Conservation (phyloP, 2,329 filamentous ascomycete species). For the Rhynchosporium secalis region DNA sequence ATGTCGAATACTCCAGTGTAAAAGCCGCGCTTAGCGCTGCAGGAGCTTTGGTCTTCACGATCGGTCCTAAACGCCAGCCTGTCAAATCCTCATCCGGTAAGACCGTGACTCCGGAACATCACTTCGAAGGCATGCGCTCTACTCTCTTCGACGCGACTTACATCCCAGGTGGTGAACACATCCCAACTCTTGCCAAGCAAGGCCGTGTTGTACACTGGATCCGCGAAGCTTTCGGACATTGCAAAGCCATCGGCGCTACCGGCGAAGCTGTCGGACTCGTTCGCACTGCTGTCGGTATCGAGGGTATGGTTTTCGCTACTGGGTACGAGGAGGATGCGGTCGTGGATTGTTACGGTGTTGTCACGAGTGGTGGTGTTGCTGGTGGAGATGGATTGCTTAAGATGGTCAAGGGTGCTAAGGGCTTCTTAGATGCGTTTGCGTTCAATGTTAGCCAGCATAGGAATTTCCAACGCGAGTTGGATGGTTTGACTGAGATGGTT, state of each 20-base stretch:
- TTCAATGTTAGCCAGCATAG: conserved; percentile 70
- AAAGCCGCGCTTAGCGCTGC: conserved; percentile 62
- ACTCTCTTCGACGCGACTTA: conserved; percentile 82
- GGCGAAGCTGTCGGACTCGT: conserved; percentile 71
- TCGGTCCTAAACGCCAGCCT: conserved; percentile 65
- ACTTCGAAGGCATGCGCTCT: conserved; percentile 76
- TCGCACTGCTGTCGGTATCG: conserved; percentile 46
- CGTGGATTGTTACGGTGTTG: conserved; percentile 73
- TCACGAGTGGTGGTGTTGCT: conserved; percentile 57
- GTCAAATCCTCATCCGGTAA: conserved; percentile 50
- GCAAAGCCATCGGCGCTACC: conserved; percentile 76
- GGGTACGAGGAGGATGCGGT: conserved; percentile 43
- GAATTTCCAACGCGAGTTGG: conserved; percentile 72
- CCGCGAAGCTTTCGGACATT: conserved; percentile 77
- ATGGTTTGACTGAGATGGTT: conserved; percentile 65
- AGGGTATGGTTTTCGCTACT: conserved; percentile 49
- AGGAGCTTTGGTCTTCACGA: conserved; percentile 69
- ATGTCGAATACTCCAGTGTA: conserved; percentile 63
- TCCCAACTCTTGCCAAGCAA: conserved; percentile 64
- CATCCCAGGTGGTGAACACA: conserved; percentile 68
- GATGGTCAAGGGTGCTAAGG: conserved; percentile 65
- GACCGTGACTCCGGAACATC: conserved; percentile 69
- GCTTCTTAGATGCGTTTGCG: conserved; percentile 71
- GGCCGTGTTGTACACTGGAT: conserved; percentile 76
- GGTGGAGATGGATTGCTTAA: conserved; percentile 61